Conservation (phyloP, 2,329 filamentous ascomycete genomes). For the Huntiella omanensis region DNA sequence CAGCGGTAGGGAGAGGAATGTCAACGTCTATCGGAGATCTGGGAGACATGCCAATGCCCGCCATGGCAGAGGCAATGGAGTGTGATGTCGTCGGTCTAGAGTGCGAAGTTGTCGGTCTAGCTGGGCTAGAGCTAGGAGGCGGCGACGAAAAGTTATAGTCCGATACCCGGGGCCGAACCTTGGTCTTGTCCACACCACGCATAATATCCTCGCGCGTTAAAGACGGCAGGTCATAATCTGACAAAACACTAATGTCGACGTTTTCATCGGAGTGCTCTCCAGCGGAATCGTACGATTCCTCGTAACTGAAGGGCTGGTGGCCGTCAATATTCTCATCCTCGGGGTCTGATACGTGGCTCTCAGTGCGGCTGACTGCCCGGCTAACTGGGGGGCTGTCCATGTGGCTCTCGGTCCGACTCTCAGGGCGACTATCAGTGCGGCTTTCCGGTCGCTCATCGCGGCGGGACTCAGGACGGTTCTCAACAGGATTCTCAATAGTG, state of each 20-base stretch:
- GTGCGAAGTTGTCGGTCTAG: conserved; percentile 23
- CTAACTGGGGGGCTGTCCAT: neutral
- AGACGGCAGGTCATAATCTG: conserved; percentile 48
- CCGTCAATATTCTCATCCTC: neutral
- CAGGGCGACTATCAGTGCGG: neutral
- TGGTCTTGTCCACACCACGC: conserved; percentile 58
- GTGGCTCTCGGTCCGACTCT: neutral
- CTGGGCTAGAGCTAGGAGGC: conserved; percentile 36
- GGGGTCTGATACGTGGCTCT: neutral
- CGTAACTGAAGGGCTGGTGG: conserved; percentile 5
- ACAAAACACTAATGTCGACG: conserved; percentile 39
- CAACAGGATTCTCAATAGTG: neutral
- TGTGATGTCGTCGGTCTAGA: conserved; percentile 23
- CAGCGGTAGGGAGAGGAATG: conserved; percentile 72
- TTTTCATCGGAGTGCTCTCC: conserved; percentile 10
- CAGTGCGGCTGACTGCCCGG: neutral
- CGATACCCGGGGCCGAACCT: conserved; percentile 35
- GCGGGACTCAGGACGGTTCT: neutral
- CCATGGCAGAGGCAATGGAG: conserved; percentile 17
- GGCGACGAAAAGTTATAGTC: conserved; percentile 47
- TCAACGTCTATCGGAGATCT: conserved; percentile 54
- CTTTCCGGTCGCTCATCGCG: neutral
- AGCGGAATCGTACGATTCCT: conserved; percentile 5
- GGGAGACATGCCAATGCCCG: neutral
- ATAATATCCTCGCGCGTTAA: conserved; percentile 92